Percentiles rank a stretch among this genome's conserved stretches.
Evolutionary conservation across 163 green algal species (phyloP).

Genomic region (Scenedesmus sp.): DNA sequence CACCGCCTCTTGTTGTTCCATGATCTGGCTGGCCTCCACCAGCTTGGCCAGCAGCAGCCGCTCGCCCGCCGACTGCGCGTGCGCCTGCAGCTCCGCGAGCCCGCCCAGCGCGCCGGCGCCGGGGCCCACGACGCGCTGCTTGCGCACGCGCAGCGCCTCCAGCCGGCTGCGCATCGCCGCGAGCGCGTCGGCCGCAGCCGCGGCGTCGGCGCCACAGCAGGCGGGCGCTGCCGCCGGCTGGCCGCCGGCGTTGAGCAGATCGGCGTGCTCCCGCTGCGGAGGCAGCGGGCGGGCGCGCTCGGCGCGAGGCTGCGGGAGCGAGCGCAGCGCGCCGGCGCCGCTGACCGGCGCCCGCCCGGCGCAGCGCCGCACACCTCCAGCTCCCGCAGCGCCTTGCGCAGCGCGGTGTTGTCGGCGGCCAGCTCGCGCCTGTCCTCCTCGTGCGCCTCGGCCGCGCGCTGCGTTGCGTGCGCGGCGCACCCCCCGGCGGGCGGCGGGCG

Average conservation of each 20-base stretch:
- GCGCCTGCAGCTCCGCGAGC: constrained; percentile 21
- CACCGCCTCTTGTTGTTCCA: constrained; percentile 37
- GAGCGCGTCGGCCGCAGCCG: constrained; percentile 7
- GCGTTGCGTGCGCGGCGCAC: no score
- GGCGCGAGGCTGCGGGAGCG: neutral
- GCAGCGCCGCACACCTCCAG: constrained; percentile 25
- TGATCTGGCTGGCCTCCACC: constrained; percentile 28
- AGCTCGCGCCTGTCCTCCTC: constrained; percentile 34
- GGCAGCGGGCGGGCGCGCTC: neutral
- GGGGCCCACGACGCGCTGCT: constrained; percentile 20
- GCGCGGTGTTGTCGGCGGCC: constrained; percentile 6
- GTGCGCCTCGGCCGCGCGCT: no score
- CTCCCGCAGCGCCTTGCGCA: constrained; percentile 17
- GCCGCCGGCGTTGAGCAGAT: constrained; percentile 16
- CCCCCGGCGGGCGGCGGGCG: no score
- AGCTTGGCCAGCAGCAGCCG: constrained; percentile 40
- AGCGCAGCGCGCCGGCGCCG: neutral
- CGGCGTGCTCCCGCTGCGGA: constrained; percentile 24
- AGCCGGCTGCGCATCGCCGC: constrained; percentile 24
- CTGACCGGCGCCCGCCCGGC: neutral
- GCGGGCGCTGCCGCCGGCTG: constrained; percentile 15
- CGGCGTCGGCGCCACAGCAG: neutral
- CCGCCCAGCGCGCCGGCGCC: neutral
- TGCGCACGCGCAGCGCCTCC: constrained; percentile 4
- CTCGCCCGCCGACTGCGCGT: constrained; percentile 18